These are phyloP conservation scores for Ilyonectria destructans DNA, from an alignment of 2,329 filamentous ascomycete species.

Conservation along the genomic window DNA sequence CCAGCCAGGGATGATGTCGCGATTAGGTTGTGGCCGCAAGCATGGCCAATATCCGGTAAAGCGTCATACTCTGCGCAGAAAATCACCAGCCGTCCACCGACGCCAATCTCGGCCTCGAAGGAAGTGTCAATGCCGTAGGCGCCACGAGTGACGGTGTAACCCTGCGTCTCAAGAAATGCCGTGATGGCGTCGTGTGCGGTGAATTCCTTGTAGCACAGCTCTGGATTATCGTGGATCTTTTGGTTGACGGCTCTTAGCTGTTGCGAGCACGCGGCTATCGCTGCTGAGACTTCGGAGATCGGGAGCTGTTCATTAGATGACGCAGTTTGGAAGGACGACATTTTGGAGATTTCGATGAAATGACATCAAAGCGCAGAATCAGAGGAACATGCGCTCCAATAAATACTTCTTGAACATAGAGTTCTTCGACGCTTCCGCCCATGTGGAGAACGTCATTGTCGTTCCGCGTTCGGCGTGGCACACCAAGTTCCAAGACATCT, in stretches of 20 bases:
- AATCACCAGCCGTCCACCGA: slow-evolving; percentile 59
- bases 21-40: slow-evolving; percentile 65
- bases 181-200: slow-evolving; percentile 67
- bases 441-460: background rate
- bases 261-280: background rate
- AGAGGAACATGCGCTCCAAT: background rate
- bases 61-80: slow-evolving; percentile 67
- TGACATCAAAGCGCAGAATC: background rate
- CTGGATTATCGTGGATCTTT: slow-evolving; percentile 61
- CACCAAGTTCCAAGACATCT: background rate
- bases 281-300: background rate
- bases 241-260: slow-evolving; percentile 37
- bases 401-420: background rate
- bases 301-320: background rate
- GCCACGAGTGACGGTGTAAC: slow-evolving; percentile 63
- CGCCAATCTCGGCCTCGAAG: slow-evolving; percentile 64
- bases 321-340: background rate
- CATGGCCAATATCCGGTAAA: slow-evolving; percentile 63
- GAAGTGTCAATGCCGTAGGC: slow-evolving; percentile 68
- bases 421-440: background rate
- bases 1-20: slow-evolving; percentile 59
- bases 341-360: background rate
- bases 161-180: slow-evolving; percentile 60
- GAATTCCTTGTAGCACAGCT: slow-evolving; percentile 67
- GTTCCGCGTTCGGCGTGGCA: background rate